A percentile compares a stretch with the other conserved stretches of the same genome.
Evolutionary conservation across 2,329 filamentous ascomycete species (phyloP).

Genomic region (Polytolypa hystricis): DNA sequence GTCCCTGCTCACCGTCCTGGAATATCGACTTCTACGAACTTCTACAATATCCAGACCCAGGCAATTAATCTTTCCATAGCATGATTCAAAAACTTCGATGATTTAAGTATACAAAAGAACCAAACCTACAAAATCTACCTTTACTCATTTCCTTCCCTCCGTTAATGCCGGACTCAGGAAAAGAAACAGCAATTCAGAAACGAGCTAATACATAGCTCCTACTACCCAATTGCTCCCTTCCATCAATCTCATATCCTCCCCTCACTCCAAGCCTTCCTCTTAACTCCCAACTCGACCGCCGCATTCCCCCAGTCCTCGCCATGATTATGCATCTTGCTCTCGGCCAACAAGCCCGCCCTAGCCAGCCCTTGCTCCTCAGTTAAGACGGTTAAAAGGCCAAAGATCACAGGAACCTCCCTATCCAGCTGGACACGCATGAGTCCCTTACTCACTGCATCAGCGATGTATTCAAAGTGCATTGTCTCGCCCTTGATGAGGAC

Average conservation of each 20-base stretch:
- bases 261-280: slow-evolving; percentile 71
- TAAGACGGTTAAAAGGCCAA: slow-evolving; percentile 82
- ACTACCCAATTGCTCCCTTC: no score
- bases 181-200: no score
- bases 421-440: slow-evolving; percentile 93
- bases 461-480: slow-evolving; percentile 99
- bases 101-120: no score
- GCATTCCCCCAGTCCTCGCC: slow-evolving; percentile 93
- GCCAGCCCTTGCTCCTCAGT: slow-evolving; percentile 78
- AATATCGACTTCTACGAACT: no score
- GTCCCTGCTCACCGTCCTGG: no score
- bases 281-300: slow-evolving; percentile 85
- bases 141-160: background rate
- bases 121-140: no score
- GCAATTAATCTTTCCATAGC: no score
- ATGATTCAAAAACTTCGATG: no score
- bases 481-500: slow-evolving; percentile 97
- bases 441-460: slow-evolving; percentile 79
- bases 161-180: background rate
- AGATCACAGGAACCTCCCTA: slow-evolving; percentile 76
- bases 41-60: no score
- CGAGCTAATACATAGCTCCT: no score
- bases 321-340: slow-evolving; percentile 62
- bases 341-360: slow-evolving; percentile 60
- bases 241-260: no score